These are phyloP conservation scores for Mitragyna speciosa DNA, from an alignment of 257 asterid genomes.

Conservation along the genomic window DNA sequence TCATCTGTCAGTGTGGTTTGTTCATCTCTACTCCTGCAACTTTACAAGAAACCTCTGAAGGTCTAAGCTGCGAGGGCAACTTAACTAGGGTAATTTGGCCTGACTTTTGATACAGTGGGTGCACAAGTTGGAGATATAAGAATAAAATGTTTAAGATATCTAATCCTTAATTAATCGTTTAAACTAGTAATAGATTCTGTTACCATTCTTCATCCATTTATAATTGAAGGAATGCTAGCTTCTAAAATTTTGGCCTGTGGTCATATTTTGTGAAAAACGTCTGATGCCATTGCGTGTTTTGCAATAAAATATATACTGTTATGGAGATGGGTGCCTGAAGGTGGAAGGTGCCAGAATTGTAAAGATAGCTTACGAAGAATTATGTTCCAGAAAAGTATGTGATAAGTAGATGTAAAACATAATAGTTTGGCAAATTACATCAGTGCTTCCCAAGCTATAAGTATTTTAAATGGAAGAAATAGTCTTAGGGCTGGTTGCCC, in stretches of 20 bases:
- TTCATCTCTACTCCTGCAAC: slow-evolving; percentile 78
- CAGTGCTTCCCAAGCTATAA: too few relatives aligned
- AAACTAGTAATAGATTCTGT: neutral
- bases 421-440: too few relatives aligned
- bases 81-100: neutral
- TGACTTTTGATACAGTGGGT: neutral
- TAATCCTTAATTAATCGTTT: neutral
- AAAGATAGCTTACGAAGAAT: too few relatives aligned
- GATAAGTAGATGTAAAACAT: too few relatives aligned
- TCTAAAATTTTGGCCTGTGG: neutral
- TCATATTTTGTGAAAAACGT: neutral
- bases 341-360: too few relatives aligned
- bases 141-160: neutral
- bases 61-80: slow-evolving; percentile 4
- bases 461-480: too few relatives aligned
- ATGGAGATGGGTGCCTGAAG: too few relatives aligned
- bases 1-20: slow-evolving; percentile 88
- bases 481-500: too few relatives aligned
- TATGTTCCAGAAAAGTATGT: too few relatives aligned
- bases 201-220: neutral
- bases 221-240: neutral
- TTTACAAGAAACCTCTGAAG: slow-evolving; percentile 68
- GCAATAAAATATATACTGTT: too few relatives aligned
- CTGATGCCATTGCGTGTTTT: neutral
- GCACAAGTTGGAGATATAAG: neutral